A percentile compares a stretch with the other conserved stretches of the same genome.
Conservation (phyloP, 2,329 filamentous ascomycete genomes). For the Biscogniauxia mediterranea region DNA sequence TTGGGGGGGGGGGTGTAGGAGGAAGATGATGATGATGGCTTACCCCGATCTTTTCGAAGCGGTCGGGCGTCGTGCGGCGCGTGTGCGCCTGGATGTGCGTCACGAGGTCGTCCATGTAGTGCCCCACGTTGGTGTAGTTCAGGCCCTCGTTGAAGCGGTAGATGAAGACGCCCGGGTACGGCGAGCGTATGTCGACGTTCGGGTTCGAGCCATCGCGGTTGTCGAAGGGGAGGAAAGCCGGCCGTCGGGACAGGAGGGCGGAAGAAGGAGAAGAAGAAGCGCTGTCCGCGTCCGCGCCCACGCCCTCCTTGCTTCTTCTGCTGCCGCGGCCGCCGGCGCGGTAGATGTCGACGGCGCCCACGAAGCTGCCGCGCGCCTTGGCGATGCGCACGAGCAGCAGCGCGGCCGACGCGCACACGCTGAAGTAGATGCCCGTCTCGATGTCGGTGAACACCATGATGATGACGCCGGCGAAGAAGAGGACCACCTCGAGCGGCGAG, state of each 20-base stretch:
- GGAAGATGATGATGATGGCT: slow-evolving; percentile 19
- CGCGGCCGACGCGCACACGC: slow-evolving; percentile 66
- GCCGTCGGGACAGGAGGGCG: slow-evolving; percentile 29
- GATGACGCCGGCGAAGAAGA: slow-evolving; percentile 83
- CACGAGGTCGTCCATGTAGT: slow-evolving; percentile 49
- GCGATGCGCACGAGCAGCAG: slow-evolving; percentile 75
- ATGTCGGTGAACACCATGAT: slow-evolving; percentile 80
- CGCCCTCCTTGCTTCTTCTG: slow-evolving; percentile 4
- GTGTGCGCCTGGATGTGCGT: slow-evolving; percentile 45
- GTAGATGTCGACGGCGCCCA: slow-evolving; percentile 73
- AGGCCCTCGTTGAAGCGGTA: slow-evolving; percentile 56
- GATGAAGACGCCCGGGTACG: slow-evolving; percentile 54
- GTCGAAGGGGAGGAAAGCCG: slow-evolving; percentile 47
- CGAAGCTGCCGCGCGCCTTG: slow-evolving; percentile 74
- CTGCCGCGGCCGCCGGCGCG: slow-evolving; percentile 41
- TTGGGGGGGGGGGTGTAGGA: slow-evolving; percentile 4
- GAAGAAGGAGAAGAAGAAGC: not conserved
- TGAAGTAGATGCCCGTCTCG: slow-evolving; percentile 83
- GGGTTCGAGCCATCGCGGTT: slow-evolving; percentile 53
- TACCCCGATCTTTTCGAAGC: slow-evolving; percentile 47
- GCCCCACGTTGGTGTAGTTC: slow-evolving; percentile 55
- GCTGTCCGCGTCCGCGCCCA: not conserved
- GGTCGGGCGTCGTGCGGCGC: slow-evolving; percentile 42
- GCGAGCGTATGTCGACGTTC: slow-evolving; percentile 42
- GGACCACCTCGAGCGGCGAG: slow-evolving; percentile 75